A percentile compares a stretch with the other conserved stretches of the same genome.
Evolutionary conservation across 2,329 filamentous ascomycete genomes (phyloP).

Genomic region (Fusarium multiceps): DNA sequence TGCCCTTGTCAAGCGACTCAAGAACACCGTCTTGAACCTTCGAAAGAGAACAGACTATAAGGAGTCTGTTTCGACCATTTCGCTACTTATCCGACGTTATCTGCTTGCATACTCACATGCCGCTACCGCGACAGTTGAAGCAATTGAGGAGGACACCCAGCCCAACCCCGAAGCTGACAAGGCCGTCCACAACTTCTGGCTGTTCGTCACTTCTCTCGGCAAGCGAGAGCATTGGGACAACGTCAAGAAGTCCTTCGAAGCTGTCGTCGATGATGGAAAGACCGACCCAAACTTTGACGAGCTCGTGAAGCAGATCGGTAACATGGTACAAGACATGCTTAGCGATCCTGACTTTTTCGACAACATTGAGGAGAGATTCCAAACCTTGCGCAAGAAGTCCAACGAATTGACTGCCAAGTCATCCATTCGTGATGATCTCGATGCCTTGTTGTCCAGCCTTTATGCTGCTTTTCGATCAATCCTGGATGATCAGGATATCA

Average conservation of each 20-base stretch:
- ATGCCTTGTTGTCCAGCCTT: slow-evolving; percentile 75
- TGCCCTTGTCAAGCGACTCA: slow-evolving; percentile 79
- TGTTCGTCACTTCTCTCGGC: slow-evolving; percentile 82
- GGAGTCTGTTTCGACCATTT: slow-evolving; percentile 83
- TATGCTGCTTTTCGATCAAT: slow-evolving; percentile 76
- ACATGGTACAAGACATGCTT: slow-evolving; percentile 81
- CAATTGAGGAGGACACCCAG: slow-evolving; percentile 76
- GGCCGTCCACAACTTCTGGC: slow-evolving; percentile 84
- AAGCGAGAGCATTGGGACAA: slow-evolving; percentile 79
- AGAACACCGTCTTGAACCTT: slow-evolving; percentile 78
- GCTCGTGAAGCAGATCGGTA: slow-evolving; percentile 77
- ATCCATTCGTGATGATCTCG: slow-evolving; percentile 76
- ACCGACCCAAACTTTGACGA: slow-evolving; percentile 86
- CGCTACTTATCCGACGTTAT: slow-evolving; percentile 81
- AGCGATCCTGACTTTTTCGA: slow-evolving; percentile 90
- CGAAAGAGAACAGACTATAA: slow-evolving; percentile 84
- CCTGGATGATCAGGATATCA: slow-evolving; percentile 76
- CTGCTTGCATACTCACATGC: slow-evolving; percentile 80
- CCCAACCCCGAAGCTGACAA: slow-evolving; percentile 79
- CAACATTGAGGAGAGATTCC: slow-evolving; percentile 69
- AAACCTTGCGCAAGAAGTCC: slow-evolving; percentile 63
- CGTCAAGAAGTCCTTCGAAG: slow-evolving; percentile 74
- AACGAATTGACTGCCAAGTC: slow-evolving; percentile 75
- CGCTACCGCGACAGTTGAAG: slow-evolving; percentile 72
- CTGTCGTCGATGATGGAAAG: slow-evolving; percentile 77